Percentiles rank a stretch among this genome's conserved stretches.
Evolutionary conservation across 176 grass and related monocot genomes (phyloP).

Genomic region (barley (Hordeum vulgare)): MorexV3_pseudomolecules_assembly NC_058524.1:354774580-354775079

Average conservation of each 20-base stretch:
- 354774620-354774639: not conserved
- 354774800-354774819: slow-evolving; percentile 47
- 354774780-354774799: slow-evolving; percentile 36
- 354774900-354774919: not conserved
- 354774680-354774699: slow-evolving; percentile 6
- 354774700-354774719: slow-evolving; percentile 33
- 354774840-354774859: not conserved
- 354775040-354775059: not conserved
- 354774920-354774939: not conserved
- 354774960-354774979: not conserved
- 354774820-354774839: slow-evolving; percentile 73
- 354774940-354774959: not conserved
- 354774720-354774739: not conserved
- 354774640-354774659: slow-evolving; percentile 1
- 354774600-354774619: no score
- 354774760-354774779: slow-evolving; percentile 25
- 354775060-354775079: not conserved
- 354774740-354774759: slow-evolving; percentile 45
- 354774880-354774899: not conserved
- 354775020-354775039: not conserved
- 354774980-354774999: not conserved
- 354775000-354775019: not conserved
- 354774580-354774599: no score
- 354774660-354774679: slow-evolving; percentile 17
- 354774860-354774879: not conserved